phyloP scores from a whole-genome alignment of 306 rosid species.

The Prunus armeniaca region DNA sequence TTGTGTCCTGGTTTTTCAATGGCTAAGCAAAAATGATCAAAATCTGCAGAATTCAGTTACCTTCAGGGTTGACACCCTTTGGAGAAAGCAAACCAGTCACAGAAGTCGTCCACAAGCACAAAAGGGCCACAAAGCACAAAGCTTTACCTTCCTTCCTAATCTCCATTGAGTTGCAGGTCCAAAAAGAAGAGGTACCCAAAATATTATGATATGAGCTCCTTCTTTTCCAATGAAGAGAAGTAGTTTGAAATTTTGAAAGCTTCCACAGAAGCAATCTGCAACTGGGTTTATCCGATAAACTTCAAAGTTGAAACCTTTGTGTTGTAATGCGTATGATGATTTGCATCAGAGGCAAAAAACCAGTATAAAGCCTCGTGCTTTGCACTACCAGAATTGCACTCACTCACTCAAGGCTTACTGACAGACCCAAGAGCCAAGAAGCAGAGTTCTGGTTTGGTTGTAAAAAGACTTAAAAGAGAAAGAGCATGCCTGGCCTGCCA shows the following conservation, averaged over 20 bases:
- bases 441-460: slow-evolving; percentile 22
- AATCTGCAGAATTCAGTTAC: slow-evolving; percentile 35
- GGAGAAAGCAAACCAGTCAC: slow-evolving; percentile 59
- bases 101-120: slow-evolving; percentile 48
- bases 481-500: slow-evolving; percentile 43
- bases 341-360: not conserved
- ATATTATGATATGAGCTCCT: not conserved
- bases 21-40: not conserved
- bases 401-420: slow-evolving; percentile 36
- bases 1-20: not conserved
- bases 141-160: slow-evolving; percentile 22
- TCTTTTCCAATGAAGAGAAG: not conserved
- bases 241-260: slow-evolving; percentile 25
- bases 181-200: slow-evolving; percentile 15
- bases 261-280: slow-evolving; percentile 41
- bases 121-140: slow-evolving; percentile 37
- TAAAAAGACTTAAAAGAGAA: slow-evolving; percentile 29
- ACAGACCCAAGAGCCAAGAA: slow-evolving; percentile 43
- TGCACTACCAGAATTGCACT: slow-evolving; percentile 39
- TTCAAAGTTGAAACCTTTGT: slow-evolving; percentile 3
- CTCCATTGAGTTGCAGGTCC: slow-evolving; percentile 46
- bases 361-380: slow-evolving; percentile 22
- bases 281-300: slow-evolving; percentile 23
- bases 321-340: slow-evolving; percentile 39
- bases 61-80: slow-evolving; percentile 90